Evolutionary conservation across 805 yeast genomes (phyloP).

Genomic region (Ogataea nonfermentans): DNA sequence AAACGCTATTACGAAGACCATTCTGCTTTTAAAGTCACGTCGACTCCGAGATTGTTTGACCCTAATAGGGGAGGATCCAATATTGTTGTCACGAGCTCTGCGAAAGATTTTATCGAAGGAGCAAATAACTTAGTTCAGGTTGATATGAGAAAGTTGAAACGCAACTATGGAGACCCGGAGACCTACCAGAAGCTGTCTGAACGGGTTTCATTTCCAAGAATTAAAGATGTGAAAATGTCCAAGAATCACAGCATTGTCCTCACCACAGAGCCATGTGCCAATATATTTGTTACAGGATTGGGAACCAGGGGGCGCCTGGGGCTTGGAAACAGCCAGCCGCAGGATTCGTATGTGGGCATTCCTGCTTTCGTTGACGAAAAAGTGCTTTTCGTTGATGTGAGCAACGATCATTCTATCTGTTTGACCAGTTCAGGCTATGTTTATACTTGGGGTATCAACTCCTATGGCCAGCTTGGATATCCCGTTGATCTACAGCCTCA

Average conservation of each 20-base stretch:
- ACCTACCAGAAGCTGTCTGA: constrained; percentile 21
- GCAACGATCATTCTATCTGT: constrained; percentile 68
- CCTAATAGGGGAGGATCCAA: constrained; percentile 52
- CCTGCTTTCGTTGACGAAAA: constrained; percentile 35
- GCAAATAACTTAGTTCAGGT: constrained; percentile 15
- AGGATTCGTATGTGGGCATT: constrained; percentile 45
- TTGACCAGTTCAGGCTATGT: constrained; percentile 52
- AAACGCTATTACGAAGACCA: constrained; percentile 17
- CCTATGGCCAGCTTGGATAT: constrained; percentile 65
- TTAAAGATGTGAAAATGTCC: constrained; percentile 50
- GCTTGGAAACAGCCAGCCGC: constrained; percentile 41
- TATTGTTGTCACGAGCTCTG: constrained; percentile 60
- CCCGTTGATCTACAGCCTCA: constrained; percentile 28
- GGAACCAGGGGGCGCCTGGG: constrained; percentile 76
- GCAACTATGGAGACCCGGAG: constrained; percentile 24
- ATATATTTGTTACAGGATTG: constrained; percentile 61
- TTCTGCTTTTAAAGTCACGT: constrained; percentile 6
- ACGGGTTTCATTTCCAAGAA: constrained; percentile 41
- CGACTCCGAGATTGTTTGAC: constrained; percentile 12
- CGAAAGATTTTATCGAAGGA: constrained; percentile 11
- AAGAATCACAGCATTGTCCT: constrained; percentile 64
- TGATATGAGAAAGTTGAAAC: constrained; percentile 22
- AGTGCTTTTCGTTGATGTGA: constrained; percentile 42
- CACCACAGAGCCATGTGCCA: constrained; percentile 46
- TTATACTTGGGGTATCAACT: constrained; percentile 79